Conservation (phyloP, 176 grass and related monocot genomes). For the Ananas comosus region DNA sequence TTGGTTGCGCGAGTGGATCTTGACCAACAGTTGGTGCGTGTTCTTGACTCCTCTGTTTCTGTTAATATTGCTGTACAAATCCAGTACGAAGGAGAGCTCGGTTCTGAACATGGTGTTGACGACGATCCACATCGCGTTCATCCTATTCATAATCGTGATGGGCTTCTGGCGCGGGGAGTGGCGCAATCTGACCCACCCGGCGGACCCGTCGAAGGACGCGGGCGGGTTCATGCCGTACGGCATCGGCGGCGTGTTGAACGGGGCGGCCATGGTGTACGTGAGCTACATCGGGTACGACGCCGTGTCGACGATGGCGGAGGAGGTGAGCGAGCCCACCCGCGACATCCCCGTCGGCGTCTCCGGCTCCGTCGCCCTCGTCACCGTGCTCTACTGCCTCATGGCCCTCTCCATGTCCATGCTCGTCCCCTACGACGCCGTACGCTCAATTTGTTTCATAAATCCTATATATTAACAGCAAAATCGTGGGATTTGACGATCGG, state of each 20-base stretch:
- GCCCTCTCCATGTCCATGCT: slow-evolving; percentile 90
- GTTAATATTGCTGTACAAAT: too few species aligned
- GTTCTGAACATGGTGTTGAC: slow-evolving; percentile 78
- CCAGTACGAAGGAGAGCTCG: slow-evolving; percentile 95
- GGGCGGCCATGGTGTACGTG: slow-evolving; percentile 85
- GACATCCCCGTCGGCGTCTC: slow-evolving; percentile 92
- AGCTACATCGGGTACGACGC: slow-evolving; percentile 99
- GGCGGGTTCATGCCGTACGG: slow-evolving; percentile 80
- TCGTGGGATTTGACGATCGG: too few species aligned
- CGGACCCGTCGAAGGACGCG: slow-evolving; percentile 33
- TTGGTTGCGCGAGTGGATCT: too few species aligned
- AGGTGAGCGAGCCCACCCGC: slow-evolving; percentile 52
- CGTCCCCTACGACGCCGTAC: slow-evolving; percentile 87
- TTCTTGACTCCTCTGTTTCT: too few species aligned
- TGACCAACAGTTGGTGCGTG: too few species aligned
- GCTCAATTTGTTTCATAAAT: background rate
- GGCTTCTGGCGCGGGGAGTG: slow-evolving; percentile 64
- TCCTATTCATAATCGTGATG: slow-evolving; percentile 78
- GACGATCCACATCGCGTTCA: slow-evolving; percentile 63
- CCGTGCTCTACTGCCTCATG: slow-evolving; percentile 96
- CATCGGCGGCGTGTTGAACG: slow-evolving; percentile 64
- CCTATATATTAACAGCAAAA: too few species aligned
- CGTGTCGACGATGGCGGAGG: slow-evolving; percentile 98
- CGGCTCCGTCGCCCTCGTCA: slow-evolving; percentile 72
- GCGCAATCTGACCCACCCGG: slow-evolving; percentile 53